Evolutionary conservation across 441 rosid genomes (phyloP), one percentile per base, ranked within the genome.

Genomic region (Populus tomentosa): DNA sequence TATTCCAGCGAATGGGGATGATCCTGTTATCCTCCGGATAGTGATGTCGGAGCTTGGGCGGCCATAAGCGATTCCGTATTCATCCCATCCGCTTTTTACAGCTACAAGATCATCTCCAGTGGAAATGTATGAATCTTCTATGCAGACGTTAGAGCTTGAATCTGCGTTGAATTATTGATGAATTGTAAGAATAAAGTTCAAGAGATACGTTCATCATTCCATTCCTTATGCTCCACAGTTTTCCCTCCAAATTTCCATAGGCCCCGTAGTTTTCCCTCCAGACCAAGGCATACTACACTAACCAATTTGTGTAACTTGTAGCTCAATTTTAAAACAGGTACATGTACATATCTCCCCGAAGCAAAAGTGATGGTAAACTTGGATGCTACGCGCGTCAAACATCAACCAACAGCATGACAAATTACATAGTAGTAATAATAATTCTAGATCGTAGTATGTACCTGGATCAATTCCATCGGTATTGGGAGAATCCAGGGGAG

Each of bases 391-490:
- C 70, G 30, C 26, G 21, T 11, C 21, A 33, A 40, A 6, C n/a
- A 75, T 7, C 30, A 28, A 56, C 40, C 63, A 69, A 26, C 63
- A 78, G 30, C 69, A 8, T 2, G 26, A 36, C 6, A 79, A 75
- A 81, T 50, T 36, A 14, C 46, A 63, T 3, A n/a, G 18, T 30
- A 28, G 42, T 5, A 11, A 70, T 69, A 13, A 50, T 32, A 66
- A 16, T 50, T 18, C 10, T 7, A 80, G 56, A 14, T 46, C 56
- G 56, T 64, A n/a, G 8, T 13, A 64, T 6, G 26, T 83, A 92
- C 98, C 98, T 86, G 98, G 97, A 88, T 94, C 98, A 68, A 94
- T 87, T 80, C 98, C 98, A 84, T 94, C 98, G 4, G 98, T 94
- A 79, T 94, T 94, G 70, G 98, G 98, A 0, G 98, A 94, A 85